Evolutionary conservation across 1,284 basidiomycete genomes (phyloP).

Genomic region (Ganoderma sp.): DNA sequence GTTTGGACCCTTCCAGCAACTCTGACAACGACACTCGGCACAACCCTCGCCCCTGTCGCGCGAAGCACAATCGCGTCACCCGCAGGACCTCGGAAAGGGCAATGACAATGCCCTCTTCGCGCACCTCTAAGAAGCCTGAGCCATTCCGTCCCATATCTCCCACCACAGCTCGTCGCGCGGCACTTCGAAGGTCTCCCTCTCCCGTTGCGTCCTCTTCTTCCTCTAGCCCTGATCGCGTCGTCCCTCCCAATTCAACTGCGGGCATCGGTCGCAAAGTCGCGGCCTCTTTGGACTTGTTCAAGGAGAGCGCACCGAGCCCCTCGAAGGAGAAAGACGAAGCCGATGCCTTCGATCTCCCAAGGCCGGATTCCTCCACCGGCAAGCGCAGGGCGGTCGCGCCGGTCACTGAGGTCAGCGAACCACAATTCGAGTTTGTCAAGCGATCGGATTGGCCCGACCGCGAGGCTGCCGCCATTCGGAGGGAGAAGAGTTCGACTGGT

Average conservation of each 20-base stretch:
- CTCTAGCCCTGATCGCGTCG: conserved; percentile 32
- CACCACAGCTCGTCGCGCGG: conserved; percentile 41
- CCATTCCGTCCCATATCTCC: conserved; percentile 36
- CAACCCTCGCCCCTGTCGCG: conserved; percentile 30
- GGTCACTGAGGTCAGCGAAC: conserved; percentile 60
- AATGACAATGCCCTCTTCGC: conserved; percentile 37
- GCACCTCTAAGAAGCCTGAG: conserved; percentile 36
- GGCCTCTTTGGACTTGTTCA: conserved; percentile 78
- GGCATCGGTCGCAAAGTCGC: conserved; percentile 81
- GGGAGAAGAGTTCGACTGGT: conserved; percentile 67
- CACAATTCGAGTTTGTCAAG: conserved; percentile 80
- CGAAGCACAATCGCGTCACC: conserved; percentile 31
- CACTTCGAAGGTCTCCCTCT: conserved; percentile 46
- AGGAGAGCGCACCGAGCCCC: conserved; percentile 62
- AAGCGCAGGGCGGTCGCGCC: conserved; percentile 52
- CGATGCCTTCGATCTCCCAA: conserved; percentile 39
- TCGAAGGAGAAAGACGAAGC: conserved; percentile 52
- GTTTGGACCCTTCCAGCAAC: conserved; percentile 34
- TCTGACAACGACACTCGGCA: conserved; percentile 39
- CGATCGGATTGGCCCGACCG: conserved; percentile 82
- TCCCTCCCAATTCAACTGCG: conserved; percentile 39
- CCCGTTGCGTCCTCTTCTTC: conserved; percentile 53
- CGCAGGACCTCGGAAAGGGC: conserved; percentile 39
- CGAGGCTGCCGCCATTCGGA: conserved; percentile 66
- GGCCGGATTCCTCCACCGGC: conserved; percentile 40